A percentile compares a stretch with the other conserved stretches of the same genome.
Conservation (phyloP, 1,284 basidiomycete species). For the Agroathelia rolfsii region DNA sequence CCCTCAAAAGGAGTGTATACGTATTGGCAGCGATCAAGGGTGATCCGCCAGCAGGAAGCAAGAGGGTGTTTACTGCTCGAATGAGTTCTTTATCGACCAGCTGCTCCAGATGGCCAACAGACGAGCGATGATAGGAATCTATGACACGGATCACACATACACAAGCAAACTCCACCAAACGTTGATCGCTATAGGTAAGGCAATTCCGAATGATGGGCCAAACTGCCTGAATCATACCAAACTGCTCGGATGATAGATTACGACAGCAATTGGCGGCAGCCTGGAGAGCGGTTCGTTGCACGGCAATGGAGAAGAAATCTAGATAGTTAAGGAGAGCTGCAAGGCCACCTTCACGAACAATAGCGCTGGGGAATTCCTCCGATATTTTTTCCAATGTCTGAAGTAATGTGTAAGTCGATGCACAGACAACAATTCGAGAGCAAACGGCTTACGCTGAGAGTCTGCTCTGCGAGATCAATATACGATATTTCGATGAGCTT, state of each 20-base stretch:
- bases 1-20: conserved; percentile 81
- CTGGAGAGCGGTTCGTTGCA: conserved; percentile 92
- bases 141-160: conserved; percentile 88
- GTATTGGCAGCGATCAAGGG: conserved; percentile 78
- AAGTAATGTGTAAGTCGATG: conserved; percentile 17
- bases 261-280: conserved; percentile 93
- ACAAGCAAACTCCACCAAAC: conserved; percentile 88
- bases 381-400: conserved; percentile 96
- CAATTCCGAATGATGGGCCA: conserved; percentile 91
- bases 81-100: conserved; percentile 81
- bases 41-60: conserved; percentile 80
- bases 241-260: conserved; percentile 79
- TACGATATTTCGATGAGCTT: conserved; percentile 93
- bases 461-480: conserved; percentile 94
- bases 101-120: conserved; percentile 75
- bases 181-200: conserved; percentile 83
- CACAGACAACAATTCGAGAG: conserved; percentile 8
- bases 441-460: conserved; percentile 72
- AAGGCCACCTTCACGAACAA: conserved; percentile 89
- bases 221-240: conserved; percentile 78
- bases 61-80: conserved; percentile 72
- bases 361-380: conserved; percentile 88
- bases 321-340: conserved; percentile 87
- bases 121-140: conserved; percentile 81
- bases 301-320: conserved; percentile 94